Evolutionary conservation across 805 yeast genomes (phyloP).

Genomic region (Starmerella etchellsii): DNA sequence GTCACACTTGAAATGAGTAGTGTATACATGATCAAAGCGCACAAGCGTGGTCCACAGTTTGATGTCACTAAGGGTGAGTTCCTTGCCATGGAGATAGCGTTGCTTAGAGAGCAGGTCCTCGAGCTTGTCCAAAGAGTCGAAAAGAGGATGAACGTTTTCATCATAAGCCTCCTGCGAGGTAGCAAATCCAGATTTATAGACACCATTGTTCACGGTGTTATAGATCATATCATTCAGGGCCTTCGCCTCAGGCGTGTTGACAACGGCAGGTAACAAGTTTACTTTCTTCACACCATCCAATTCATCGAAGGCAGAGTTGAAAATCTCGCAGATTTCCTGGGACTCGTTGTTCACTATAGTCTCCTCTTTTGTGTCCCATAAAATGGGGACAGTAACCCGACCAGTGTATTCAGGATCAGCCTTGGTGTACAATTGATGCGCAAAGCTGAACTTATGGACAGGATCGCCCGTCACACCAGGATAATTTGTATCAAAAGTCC

Average conservation of each 20-base stretch:
- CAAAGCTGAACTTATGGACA: constrained; percentile 42
- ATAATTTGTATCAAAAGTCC: constrained; percentile 59
- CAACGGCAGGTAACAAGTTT: constrained; percentile 27
- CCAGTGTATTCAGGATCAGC: constrained; percentile 67
- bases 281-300: constrained; percentile 28
- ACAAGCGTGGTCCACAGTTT: constrained; percentile 76
- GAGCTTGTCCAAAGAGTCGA: constrained; percentile 45
- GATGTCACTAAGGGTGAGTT: constrained; percentile 80
- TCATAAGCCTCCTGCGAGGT: constrained; percentile 73
- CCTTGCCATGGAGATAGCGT: constrained; percentile 46
- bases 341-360: constrained; percentile 90
- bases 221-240: constrained; percentile 72
- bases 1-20: constrained; percentile 91
- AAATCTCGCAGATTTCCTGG: constrained; percentile 74
- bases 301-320: constrained; percentile 57
- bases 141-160: constrained; percentile 47
- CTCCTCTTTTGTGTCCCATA: constrained; percentile 74
- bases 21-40: constrained; percentile 86
- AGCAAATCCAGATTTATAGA: constrained; percentile 85
- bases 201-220: constrained; percentile 80
- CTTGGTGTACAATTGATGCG: constrained; percentile 62
- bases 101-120: constrained; percentile 24
- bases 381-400: constrained; percentile 81
- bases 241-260: constrained; percentile 41
- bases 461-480: constrained; percentile 44